Evolutionary conservation across 192 early-diverging fungal genomes (phyloP), one percentile per base, ranked within the genome.

Genomic region (Paraglomus occultum): DNA sequence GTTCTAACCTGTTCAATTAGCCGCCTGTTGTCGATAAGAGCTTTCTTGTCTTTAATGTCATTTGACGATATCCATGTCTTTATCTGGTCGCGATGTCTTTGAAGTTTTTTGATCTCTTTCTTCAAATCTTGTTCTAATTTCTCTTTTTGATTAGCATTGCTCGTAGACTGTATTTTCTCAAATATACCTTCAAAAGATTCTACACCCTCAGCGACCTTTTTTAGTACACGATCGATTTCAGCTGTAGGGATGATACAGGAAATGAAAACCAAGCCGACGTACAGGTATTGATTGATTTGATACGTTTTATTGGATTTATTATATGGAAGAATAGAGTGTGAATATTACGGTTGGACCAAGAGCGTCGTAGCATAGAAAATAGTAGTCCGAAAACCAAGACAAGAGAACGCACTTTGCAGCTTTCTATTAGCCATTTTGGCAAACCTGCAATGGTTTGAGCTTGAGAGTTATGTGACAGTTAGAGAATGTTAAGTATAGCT

Each of bases 71-170:
- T 84, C 97, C 97, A 99, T 69, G 91, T 91, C 75, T 98, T 96
- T 74, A 99, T 99, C 77, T 99, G 96, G 82, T 99, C 97, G 59
- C 95, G 89, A 65, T 86, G 82, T 72, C 94, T 83, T 72, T 99
- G 97, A 67, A 98, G 85, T 78, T 99, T 99, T 77, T 99, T 99
- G 80, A 99, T 99, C 81, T 99, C 95, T 79, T 95, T 96, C 74
- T 99, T 99, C 68, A 99, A 76, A 68, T 99, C 95, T 14, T 83
- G 83, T 72, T 99, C 97, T 68, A 92, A 90, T 77, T 99, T 99
- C 76, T 99, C 95, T 80, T 96, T 97, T 76, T 99, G 97, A 51
- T 92, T 89, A 15, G 81, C 69, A 75, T 90, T 94, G 14, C 88
- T 84, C 1, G 94, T 86, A 15, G 84, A 79, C 48, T 93, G 79